Percentiles rank a stretch among this genome's conserved stretches.
Conservation (phyloP, 805 yeast genomes). For the Jamesozyma hellenica region DNA sequence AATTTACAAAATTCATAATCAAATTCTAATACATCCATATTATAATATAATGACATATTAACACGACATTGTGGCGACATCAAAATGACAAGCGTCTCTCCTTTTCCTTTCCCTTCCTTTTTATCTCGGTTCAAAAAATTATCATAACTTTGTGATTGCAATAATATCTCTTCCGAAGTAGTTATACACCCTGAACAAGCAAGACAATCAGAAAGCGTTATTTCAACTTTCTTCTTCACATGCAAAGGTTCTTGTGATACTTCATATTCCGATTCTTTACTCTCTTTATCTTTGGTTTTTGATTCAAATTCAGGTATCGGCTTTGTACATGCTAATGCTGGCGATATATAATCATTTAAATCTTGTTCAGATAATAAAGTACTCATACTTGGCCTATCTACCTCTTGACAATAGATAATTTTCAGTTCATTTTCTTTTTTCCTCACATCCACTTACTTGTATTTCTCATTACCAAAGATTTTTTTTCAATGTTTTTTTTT, state of each 20-base stretch:
- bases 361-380: slow-evolving; percentile 79
- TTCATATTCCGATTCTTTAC: slow-evolving; percentile 41
- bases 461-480: too few relatives aligned
- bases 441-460: too few relatives aligned
- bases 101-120: slow-evolving; percentile 12
- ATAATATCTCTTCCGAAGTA: slow-evolving; percentile 88
- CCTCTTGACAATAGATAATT: too few relatives aligned
- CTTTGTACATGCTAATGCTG: slow-evolving; percentile 90
- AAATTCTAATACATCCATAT: slow-evolving; percentile 41
- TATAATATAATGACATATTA: slow-evolving; percentile 62
- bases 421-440: too few relatives aligned
- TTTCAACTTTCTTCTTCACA: slow-evolving; percentile 69
- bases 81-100: slow-evolving; percentile 54
- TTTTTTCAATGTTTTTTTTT: too few relatives aligned
- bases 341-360: slow-evolving; percentile 86
- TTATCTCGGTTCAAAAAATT: too few relatives aligned
- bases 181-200: slow-evolving; percentile 98
- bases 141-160: slow-evolving; percentile 54
- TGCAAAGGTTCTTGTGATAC: slow-evolving; percentile 41
- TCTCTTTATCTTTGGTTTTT: slow-evolving; percentile 7
- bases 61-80: slow-evolving; percentile 81
- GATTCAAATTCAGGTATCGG: slow-evolving; percentile 42
- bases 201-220: slow-evolving; percentile 82
- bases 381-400: not conserved
- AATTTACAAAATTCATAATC: slow-evolving; percentile 55